Percentiles rank a stretch among this genome's conserved stretches.
These are phyloP conservation scores for Trichothecium sympodiale DNA, from an alignment of 2,329 filamentous ascomycete species.

Conservation along the genomic window DNA sequence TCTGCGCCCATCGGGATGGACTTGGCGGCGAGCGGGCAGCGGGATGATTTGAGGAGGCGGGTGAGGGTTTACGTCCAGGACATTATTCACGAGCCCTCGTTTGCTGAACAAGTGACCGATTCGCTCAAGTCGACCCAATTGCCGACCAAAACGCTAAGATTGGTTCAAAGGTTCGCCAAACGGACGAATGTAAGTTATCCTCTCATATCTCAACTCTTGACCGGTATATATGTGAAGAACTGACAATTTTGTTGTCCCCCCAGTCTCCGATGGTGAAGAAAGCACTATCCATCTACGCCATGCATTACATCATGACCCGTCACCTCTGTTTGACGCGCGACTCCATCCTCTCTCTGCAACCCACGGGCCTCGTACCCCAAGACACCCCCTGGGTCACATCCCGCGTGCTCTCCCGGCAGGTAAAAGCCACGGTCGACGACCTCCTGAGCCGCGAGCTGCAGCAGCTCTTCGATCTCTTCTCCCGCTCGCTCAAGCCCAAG, in stretches of 20 bases:
- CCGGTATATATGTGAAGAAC: too few species aligned
- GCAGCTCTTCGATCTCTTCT: conserved; percentile 40
- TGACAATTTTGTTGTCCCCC: conserved; percentile 9
- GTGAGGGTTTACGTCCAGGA: conserved; percentile 37
- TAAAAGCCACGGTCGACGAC: conserved; percentile 47
- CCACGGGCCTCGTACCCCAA: conserved; percentile 31
- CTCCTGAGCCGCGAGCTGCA: conserved; percentile 40
- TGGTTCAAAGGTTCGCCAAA: conserved; percentile 36
- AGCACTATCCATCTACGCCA: conserved; percentile 42
- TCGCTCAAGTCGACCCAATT: conserved; percentile 31
- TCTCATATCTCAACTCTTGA: too few species aligned
- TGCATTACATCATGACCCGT: conserved; percentile 45
- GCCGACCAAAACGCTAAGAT: conserved; percentile 32
- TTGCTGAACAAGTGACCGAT: conserved; percentile 39
- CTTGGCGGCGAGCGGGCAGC: conserved; percentile 25
- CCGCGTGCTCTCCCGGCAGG: conserved; percentile 42
- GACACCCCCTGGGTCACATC: conserved; percentile 35
- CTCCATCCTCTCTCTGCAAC: conserved; percentile 28
- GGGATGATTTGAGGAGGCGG: conserved; percentile 33
- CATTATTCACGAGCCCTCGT: conserved; percentile 34
- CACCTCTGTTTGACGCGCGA: conserved; percentile 39
- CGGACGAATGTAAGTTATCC: conserved; percentile 27
- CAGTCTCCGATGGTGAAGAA: conserved; percentile 39
- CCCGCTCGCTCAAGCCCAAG: conserved; percentile 42
- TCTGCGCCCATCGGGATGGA: conserved; percentile 42